A percentile compares a stretch with the other conserved stretches of the same genome.
These are phyloP conservation scores for Mucor mucedo DNA, from an alignment of 371 early-diverging fungal genomes.

Conservation along the genomic window DNA sequence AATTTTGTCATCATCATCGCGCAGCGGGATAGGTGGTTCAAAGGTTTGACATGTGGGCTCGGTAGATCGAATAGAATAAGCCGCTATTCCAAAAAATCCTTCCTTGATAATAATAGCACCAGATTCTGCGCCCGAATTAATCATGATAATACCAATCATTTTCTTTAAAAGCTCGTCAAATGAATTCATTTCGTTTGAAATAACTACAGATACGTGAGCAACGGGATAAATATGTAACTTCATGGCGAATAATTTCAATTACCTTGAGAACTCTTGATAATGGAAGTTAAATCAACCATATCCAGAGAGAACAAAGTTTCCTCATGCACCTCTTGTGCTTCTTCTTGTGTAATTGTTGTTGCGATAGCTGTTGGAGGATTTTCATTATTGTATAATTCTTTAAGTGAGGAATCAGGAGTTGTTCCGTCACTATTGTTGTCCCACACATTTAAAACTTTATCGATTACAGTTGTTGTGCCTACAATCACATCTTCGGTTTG, in stretches of 20 bases:
- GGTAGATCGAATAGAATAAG: slow-evolving; percentile 36
- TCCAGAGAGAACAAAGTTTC: slow-evolving; percentile 44
- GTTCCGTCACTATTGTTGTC: slow-evolving; percentile 32
- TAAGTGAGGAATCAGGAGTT: slow-evolving; percentile 30
- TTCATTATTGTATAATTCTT: slow-evolving; percentile 33
- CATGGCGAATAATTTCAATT: neutral
- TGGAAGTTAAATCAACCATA: slow-evolving; percentile 54
- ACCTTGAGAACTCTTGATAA: slow-evolving; percentile 55
- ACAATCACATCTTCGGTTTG: slow-evolving; percentile 45
- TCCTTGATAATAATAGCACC: slow-evolving; percentile 55
- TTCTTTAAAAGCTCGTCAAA: slow-evolving; percentile 51
- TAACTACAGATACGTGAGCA: slow-evolving; percentile 24
- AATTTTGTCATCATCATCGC: slow-evolving; percentile 42
- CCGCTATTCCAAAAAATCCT: slow-evolving; percentile 47
- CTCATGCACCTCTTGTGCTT: slow-evolving; percentile 16
- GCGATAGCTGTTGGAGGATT: slow-evolving; percentile 2
- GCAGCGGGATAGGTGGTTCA: slow-evolving; percentile 45
- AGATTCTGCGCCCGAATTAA: slow-evolving; percentile 49
- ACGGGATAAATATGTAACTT: neutral
- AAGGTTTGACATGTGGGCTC: slow-evolving; percentile 36
- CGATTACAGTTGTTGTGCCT: slow-evolving; percentile 17
- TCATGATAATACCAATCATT: slow-evolving; percentile 54
- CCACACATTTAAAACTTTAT: slow-evolving; percentile 18
- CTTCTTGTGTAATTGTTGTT: neutral
- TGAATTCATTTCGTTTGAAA: slow-evolving; percentile 54